Conservation (phyloP, 768 basidiomycete genomes). For the Boletus reticuloceps region DNA sequence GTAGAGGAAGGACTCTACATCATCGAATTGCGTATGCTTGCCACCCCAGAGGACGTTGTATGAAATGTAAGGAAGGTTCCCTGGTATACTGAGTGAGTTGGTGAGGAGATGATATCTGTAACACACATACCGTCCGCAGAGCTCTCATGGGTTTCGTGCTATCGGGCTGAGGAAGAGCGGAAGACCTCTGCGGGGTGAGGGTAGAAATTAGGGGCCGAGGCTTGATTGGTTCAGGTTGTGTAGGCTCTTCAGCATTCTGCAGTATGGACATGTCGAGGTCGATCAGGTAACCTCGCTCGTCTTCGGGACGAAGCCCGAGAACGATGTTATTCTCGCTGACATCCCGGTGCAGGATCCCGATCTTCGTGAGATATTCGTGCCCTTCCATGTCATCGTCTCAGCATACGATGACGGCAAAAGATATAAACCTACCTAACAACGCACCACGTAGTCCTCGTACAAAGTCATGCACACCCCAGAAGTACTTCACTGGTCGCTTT, state of each 20-base stretch:
- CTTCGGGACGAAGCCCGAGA: not conserved
- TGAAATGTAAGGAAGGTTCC: not conserved
- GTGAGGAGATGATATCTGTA: too few species aligned
- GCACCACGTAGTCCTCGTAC: not conserved
- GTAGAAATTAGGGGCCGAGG: too few species aligned
- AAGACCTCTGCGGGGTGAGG: not conserved
- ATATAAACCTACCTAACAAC: not conserved
- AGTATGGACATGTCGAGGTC: conserved; percentile 26
- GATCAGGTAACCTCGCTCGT: conserved; percentile 27
- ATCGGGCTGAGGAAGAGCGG: not conserved
- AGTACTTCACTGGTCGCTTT: not conserved
- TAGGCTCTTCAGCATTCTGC: not conserved
- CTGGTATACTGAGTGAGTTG: too few species aligned
- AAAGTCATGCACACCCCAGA: conserved; percentile 1
- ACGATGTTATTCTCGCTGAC: conserved; percentile 1
- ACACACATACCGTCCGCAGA: too few species aligned
- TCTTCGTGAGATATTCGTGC: not conserved
- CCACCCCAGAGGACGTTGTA: not conserved
- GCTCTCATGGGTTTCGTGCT: too few species aligned
- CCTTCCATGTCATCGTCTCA: not conserved
- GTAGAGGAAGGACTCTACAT: conserved; percentile 2
- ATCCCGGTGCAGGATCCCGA: not conserved
- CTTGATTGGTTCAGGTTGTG: not conserved
- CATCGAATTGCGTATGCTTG: not conserved
- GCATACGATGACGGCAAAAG: too few species aligned